Evolutionary conservation across 148 eudicot species (phyloP).

Genomic region (Amaranthus hypochondriacus): DNA sequence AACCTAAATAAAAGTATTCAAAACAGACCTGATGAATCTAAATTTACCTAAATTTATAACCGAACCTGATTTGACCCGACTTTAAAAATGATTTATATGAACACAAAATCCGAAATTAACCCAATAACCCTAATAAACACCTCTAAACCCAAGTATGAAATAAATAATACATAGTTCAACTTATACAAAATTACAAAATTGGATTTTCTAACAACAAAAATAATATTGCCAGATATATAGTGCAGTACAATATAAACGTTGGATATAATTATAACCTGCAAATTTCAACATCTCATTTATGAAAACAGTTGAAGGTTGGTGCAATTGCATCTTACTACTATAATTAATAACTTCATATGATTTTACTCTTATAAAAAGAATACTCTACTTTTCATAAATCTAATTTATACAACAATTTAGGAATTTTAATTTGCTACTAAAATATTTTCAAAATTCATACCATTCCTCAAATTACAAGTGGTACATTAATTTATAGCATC

Average conservation of each 20-base stretch:
- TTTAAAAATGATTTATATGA: no score
- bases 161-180: no score
- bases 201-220: no score
- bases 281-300: constrained; percentile 11
- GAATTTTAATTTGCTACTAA: not conserved
- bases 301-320: constrained; percentile 30
- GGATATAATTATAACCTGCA: not conserved
- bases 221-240: no score
- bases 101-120: no score
- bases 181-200: no score
- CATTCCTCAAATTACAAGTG: not conserved
- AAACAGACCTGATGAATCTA: no score
- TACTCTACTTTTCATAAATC: constrained; percentile 2
- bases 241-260: constrained; percentile 3
- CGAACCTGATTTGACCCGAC: no score
- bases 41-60: no score
- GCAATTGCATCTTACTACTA: constrained; percentile 4
- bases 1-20: no score
- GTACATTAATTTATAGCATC: not conserved
- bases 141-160: no score
- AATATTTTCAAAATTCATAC: not conserved
- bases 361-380: not conserved
- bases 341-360: constrained; percentile 3
- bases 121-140: no score
- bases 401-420: not conserved